A percentile compares a stretch with the other conserved stretches of the same genome.
phyloP scores from a whole-genome alignment of 164 flowering plant genomes.

The Liriodendron chinense region DNA sequence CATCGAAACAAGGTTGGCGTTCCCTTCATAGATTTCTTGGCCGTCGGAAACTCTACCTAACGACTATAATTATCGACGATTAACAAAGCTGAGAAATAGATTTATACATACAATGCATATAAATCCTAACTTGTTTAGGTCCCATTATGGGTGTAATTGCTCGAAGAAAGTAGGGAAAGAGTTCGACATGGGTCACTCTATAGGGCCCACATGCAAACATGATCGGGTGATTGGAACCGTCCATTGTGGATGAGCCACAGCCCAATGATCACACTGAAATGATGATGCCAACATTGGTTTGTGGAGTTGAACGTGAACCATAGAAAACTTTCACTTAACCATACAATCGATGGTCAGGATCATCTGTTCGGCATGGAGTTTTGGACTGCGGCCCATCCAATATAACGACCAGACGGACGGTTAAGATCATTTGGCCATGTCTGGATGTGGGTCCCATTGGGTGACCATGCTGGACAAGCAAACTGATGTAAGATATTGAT shows the following conservation, averaged over 20 bases:
- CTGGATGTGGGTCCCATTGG: not conserved
- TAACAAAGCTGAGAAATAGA: not conserved
- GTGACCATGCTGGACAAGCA: not conserved
- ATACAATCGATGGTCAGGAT: not conserved
- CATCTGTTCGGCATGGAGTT: not conserved
- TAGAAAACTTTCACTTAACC: not conserved
- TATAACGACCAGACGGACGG: not conserved
- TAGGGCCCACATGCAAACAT: too few relatives aligned
- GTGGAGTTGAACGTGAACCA: not conserved
- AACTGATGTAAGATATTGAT: not conserved
- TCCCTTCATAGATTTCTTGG: slow-evolving; percentile 63
- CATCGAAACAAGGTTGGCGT: slow-evolving; percentile 6
- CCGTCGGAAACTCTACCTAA: slow-evolving; percentile 29
- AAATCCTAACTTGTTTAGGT: not conserved
- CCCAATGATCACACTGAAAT: not conserved
- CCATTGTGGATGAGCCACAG: too few relatives aligned
- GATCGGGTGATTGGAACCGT: not conserved
- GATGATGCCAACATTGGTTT: not conserved
- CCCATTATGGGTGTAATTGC: not conserved
- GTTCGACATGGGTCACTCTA: too few relatives aligned
- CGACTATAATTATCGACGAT: not conserved
- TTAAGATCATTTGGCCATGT: not conserved
- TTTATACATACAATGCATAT: slow-evolving; percentile 4
- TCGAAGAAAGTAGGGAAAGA: not conserved
- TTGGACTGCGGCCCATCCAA: not conserved